Evolutionary conservation across 331 rosid genomes (phyloP), one percentile per base, ranked within the genome.

Genomic region (Quercus tomentella): DNA sequence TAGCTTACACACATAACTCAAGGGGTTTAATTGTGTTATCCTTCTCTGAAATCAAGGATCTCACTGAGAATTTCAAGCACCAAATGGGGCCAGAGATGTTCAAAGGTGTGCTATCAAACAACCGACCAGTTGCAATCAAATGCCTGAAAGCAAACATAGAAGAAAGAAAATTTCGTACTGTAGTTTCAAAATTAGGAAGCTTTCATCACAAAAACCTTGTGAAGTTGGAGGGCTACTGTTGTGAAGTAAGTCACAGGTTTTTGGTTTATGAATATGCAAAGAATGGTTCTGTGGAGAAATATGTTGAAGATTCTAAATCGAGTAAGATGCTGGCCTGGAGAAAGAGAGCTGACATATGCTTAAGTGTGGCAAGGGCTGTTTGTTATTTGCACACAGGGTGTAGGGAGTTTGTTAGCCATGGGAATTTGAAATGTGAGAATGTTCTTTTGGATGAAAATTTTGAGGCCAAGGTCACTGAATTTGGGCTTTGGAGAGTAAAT

Each of bases 221-320:
- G 86, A 89, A 87, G 90, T 93, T 93, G 73, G 94, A 91, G 84
- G 98, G 98, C 63, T 93, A 89, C 67, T 93, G 98, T 20, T 91
- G 98, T 30, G 97, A 90, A 80, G 79, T 70, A 25, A 80, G 77
- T 76, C 90, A 86, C 66, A 80, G 91, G 66, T 89, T 78, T 76
- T 79, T 91, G 82, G 85, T 90, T 61, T 91, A 89, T 55, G 94
- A 93, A 66, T 88, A 84, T 72, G 81, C 75, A 70, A 84, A 87
- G 79, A 87, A 88, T 23, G 87, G 92, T 79, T 91, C 97, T 4
- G 30, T 93, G 18, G 87, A 83, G 37, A 88, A 86, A 60, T 74
- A 84, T 4, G 54, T 89, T 12, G 86, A 82, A 11, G 92, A 89
- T 76, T 79, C 75, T 16, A 76, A 86, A 60, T 84, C 83, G 57